Percentiles rank a stretch among this genome's conserved stretches.
phyloP scores from a whole-genome alignment of 495 filamentous ascomycete species.

The Daldinia concentrica region DNA sequence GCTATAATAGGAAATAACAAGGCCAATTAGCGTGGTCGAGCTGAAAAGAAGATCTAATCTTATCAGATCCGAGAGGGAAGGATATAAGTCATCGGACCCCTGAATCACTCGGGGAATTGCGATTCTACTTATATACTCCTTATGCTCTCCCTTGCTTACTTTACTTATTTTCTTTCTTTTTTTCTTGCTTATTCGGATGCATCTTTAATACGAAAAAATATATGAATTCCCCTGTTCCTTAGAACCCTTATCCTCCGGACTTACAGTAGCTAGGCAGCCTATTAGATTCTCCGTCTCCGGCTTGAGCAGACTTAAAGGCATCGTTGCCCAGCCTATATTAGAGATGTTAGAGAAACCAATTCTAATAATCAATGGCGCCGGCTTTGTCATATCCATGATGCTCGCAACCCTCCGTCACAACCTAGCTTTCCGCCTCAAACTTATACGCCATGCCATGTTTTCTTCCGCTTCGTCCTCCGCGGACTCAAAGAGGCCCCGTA shows the following conservation, averaged over 20 bases:
- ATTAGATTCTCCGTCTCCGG: constrained; percentile 25
- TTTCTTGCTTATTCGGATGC: not conserved
- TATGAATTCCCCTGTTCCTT: not conserved
- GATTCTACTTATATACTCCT: not conserved
- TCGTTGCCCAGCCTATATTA: not conserved
- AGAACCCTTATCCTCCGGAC: not conserved
- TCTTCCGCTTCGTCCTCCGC: constrained; percentile 22
- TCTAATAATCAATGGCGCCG: constrained; percentile 30
- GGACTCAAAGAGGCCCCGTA: constrained; percentile 44
- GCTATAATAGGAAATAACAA: not conserved
- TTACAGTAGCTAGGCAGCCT: not conserved
- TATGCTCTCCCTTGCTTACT: not conserved
- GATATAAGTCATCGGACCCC: not conserved
- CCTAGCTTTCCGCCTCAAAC: constrained; percentile 36
- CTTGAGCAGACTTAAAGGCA: not conserved
- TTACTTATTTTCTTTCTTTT: not conserved
- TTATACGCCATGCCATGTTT: constrained; percentile 28
- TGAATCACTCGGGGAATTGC: not conserved
- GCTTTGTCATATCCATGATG: constrained; percentile 26
- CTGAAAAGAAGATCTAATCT: constrained; percentile 41
- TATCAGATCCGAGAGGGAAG: constrained; percentile 44
- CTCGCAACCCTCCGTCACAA: constrained; percentile 33
- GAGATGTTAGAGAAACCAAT: constrained; percentile 42
- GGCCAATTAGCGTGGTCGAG: not conserved
- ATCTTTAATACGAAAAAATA: not conserved